Evolutionary conservation across 805 yeast genomes (phyloP).

Genomic region (Millerago galiae): DNA sequence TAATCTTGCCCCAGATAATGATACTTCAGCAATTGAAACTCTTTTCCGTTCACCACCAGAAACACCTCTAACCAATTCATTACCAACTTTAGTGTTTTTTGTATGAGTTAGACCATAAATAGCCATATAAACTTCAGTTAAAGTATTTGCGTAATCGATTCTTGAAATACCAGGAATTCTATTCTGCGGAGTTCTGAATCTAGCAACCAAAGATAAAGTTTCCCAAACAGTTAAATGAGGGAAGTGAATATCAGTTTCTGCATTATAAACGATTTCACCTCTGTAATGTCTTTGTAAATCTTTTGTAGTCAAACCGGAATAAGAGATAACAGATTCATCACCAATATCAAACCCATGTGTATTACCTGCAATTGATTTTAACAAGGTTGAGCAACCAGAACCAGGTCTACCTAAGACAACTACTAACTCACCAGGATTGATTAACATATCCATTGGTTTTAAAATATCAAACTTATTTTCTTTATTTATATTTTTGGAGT

Average conservation of each 20-base stretch:
- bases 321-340: slow-evolving; percentile 39
- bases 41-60: slow-evolving; percentile 71
- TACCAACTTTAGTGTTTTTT: slow-evolving; percentile 55
- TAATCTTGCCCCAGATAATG: slow-evolving; percentile 36
- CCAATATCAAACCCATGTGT: slow-evolving; percentile 54
- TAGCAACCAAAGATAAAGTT: slow-evolving; percentile 59
- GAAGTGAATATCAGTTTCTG: slow-evolving; percentile 65
- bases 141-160: slow-evolving; percentile 45
- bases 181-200: slow-evolving; percentile 54
- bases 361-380: slow-evolving; percentile 52
- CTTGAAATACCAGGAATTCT: slow-evolving; percentile 50
- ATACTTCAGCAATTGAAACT: slow-evolving; percentile 59
- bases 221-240: slow-evolving; percentile 63
- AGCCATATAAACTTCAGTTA: slow-evolving; percentile 46
- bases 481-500: slow-evolving; percentile 12
- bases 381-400: slow-evolving; percentile 65
- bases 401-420: slow-evolving; percentile 77
- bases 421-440: slow-evolving; percentile 57
- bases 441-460: slow-evolving; percentile 62
- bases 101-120: slow-evolving; percentile 46
- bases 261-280: slow-evolving; percentile 67
- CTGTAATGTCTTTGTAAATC: slow-evolving; percentile 48
- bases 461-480: slow-evolving; percentile 34
- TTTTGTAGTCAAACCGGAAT: slow-evolving; percentile 45
- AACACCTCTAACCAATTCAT: slow-evolving; percentile 57